These are phyloP conservation scores for Venustampulla echinocandica DNA, from an alignment of 495 filamentous ascomycete genomes.

Conservation along the genomic window DNA sequence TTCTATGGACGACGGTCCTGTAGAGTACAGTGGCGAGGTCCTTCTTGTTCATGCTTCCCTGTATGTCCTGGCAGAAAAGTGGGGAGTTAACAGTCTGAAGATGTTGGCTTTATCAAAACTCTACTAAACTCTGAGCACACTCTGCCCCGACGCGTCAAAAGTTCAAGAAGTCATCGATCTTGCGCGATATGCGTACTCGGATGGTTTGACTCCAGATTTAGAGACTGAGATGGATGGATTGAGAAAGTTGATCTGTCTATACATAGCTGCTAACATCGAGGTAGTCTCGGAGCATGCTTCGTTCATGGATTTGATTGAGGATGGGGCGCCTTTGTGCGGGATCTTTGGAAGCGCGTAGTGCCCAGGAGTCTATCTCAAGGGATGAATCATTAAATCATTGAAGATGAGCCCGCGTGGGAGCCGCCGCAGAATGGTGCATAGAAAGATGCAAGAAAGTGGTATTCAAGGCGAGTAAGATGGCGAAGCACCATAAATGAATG, in stretches of 20 bases:
- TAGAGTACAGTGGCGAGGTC: constrained; percentile 6
- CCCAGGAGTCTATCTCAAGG: constrained; percentile 3
- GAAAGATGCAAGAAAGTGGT: too few species aligned
- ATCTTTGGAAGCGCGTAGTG: constrained; percentile 13
- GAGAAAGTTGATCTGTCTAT: constrained; percentile 12
- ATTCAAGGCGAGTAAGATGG: too few species aligned
- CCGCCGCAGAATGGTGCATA: too few species aligned
- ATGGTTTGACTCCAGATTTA: constrained; percentile 13
- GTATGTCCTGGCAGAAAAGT: constrained; percentile 16
- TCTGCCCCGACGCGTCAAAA: constrained; percentile 2
- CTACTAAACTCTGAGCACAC: constrained; percentile 2
- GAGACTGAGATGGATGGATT: constrained; percentile 8
- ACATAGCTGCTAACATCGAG: constrained; percentile 8
- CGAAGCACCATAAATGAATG: too few species aligned
- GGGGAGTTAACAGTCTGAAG: constrained; percentile 9
- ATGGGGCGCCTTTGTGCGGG: constrained; percentile 4
- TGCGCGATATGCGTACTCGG: constrained; percentile 8
- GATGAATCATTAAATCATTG: too few species aligned
- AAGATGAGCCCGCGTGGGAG: too few species aligned
- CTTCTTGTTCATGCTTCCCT: constrained; percentile 12
- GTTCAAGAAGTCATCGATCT: constrained; percentile 11
- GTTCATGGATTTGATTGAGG: constrained; percentile 12
- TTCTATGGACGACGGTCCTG: neutral
- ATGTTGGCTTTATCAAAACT: constrained; percentile 7
- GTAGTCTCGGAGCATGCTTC: constrained; percentile 9